A percentile compares a stretch with the other conserved stretches of the same genome.
Evolutionary conservation across 257 asterid genomes (phyloP).

Genomic region (Penstemon davidsonii): DNA sequence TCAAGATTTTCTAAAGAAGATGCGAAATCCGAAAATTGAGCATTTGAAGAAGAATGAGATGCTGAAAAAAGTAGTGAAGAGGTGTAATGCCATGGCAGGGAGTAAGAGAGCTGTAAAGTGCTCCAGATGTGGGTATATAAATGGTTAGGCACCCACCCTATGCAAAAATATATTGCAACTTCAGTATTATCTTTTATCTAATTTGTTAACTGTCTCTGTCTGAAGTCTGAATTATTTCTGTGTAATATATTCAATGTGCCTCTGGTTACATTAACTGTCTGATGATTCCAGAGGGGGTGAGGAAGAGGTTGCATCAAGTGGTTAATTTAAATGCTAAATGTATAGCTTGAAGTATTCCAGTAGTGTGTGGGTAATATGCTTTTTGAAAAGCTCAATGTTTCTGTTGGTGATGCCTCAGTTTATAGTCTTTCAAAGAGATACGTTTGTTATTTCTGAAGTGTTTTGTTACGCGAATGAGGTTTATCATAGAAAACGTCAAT

Average conservation of each 20-base stretch:
- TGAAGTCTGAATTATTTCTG: neutral
- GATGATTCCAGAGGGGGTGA: no score
- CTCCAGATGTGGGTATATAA: constrained; percentile 67
- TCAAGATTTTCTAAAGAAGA: constrained; percentile 50
- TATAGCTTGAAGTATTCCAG: no score
- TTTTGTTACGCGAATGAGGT: no score
- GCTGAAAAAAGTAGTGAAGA: constrained; percentile 54
- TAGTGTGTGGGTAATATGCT: no score
- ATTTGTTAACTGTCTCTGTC: neutral
- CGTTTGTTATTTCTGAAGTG: no score
- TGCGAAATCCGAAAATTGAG: constrained; percentile 70
- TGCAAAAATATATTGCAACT: neutral
- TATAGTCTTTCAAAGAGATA: no score
- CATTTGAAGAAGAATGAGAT: constrained; percentile 57
- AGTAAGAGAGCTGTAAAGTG: constrained; percentile 51
- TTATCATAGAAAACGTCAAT: no score
- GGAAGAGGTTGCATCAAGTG: no score
- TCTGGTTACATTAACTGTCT: neutral
- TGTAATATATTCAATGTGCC: neutral
- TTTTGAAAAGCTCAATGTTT: no score
- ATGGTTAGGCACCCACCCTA: constrained; percentile 54
- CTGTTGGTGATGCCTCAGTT: no score
- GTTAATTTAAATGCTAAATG: no score
- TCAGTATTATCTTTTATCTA: neutral
- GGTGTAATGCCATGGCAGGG: constrained; percentile 57